Conservation (phyloP, 2,329 filamentous ascomycete species). For the Hypoxylon sp. region DNA sequence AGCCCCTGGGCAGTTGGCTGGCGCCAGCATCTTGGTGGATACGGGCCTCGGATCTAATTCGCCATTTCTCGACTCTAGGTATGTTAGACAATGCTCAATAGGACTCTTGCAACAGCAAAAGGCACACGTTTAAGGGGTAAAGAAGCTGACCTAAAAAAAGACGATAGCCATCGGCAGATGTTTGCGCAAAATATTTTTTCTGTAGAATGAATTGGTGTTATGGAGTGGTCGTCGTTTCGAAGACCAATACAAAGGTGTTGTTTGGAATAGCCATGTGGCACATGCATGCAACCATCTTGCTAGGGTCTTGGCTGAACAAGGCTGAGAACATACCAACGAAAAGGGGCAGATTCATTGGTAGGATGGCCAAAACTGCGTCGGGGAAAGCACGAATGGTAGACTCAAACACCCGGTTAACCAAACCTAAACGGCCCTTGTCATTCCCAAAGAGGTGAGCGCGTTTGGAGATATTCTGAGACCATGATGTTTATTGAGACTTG, state of each 20-base stretch:
- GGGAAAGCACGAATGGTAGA: conserved; percentile 5
- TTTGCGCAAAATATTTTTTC: conserved; percentile 14
- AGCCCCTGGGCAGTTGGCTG: conserved; percentile 24
- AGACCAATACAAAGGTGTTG: conserved; percentile 17
- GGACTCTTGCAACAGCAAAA: neutral
- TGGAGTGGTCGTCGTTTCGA: conserved; percentile 1
- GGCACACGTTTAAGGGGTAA: conserved; percentile 3
- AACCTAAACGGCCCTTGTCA: neutral
- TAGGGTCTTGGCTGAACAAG: conserved; percentile 12
- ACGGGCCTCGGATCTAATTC: conserved; percentile 31
- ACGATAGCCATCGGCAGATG: conserved; percentile 7
- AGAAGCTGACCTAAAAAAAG: conserved; percentile 26
- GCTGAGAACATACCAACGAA: conserved; percentile 21
- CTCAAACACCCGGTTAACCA: neutral
- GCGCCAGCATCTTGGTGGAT: conserved; percentile 32
- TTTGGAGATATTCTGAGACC: conserved; percentile 11
- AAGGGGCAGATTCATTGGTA: conserved; percentile 28
- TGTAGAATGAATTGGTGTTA: conserved; percentile 2
- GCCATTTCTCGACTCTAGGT: neutral
- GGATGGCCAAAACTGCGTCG: conserved; percentile 7
- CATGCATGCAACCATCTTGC: conserved; percentile 21
- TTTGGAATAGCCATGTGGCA: conserved; percentile 29
- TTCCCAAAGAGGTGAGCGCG: conserved; percentile 5
- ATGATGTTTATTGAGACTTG: conserved; percentile 9
- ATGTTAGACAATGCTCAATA: neutral